phyloP scores from a whole-genome alignment of 1,284 basidiomycete genomes.

The Papiliotrema nemorosa region DNA sequence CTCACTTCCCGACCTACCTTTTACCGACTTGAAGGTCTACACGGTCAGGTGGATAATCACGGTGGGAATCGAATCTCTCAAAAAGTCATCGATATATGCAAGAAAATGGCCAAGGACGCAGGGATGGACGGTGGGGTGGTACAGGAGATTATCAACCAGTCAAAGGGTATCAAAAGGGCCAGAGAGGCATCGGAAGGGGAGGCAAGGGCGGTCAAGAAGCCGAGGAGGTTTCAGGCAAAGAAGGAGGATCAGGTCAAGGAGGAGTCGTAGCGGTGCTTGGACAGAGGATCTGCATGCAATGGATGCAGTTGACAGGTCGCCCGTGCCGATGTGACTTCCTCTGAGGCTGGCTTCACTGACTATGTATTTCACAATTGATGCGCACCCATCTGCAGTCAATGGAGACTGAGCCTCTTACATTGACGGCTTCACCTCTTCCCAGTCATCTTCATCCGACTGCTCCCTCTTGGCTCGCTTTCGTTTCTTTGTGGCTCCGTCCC shows the following conservation, averaged over 20 bases:
- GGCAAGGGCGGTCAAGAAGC: not conserved
- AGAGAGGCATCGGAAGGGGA: not conserved
- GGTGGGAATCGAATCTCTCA: constrained; percentile 7
- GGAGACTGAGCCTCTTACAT: too few species aligned
- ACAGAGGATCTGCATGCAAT: too few species aligned
- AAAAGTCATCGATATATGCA: constrained; percentile 4
- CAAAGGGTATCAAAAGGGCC: not conserved
- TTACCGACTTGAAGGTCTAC: constrained; percentile 5
- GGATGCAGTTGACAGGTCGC: not conserved
- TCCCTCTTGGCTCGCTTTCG: too few species aligned
- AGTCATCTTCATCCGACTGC: too few species aligned
- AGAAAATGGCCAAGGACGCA: not conserved
- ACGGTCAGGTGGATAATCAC: constrained; percentile 12
- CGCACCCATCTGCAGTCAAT: too few species aligned
- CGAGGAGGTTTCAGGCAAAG: not conserved
- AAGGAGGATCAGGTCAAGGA: not conserved
- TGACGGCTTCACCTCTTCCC: too few species aligned
- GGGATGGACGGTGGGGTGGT: not conserved
- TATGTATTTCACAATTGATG: not conserved
- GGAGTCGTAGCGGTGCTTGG: not conserved
- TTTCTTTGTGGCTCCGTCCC: too few species aligned
- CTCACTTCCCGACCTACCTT: not conserved
- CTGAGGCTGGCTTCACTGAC: not conserved
- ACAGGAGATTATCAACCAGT: not conserved
- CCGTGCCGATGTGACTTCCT: too few species aligned